Conservation (phyloP, 176 grass and related monocot genomes). For the Bromus sterilis region DNA sequence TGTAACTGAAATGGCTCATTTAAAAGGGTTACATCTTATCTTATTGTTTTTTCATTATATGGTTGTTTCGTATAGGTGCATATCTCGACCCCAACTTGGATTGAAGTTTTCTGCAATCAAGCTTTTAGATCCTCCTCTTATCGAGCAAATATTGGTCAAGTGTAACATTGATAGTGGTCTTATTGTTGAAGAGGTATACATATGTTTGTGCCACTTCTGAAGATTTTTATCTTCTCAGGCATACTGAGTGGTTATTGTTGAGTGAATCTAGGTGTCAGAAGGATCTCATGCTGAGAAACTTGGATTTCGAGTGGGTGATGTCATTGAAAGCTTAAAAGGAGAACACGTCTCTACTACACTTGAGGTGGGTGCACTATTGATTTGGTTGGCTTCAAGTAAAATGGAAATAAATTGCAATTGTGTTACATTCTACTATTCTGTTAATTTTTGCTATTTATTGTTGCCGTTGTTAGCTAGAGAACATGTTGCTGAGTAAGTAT, state of each 20-base stretch:
- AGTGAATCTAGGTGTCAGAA: not conserved
- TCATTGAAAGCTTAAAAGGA: not conserved
- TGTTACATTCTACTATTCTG: not conserved
- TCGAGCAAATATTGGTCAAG: not conserved
- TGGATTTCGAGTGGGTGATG: not conserved
- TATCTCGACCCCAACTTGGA: slow-evolving; percentile 14
- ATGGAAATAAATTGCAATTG: too few species aligned
- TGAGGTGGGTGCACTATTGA: not conserved
- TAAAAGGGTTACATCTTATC: not conserved
- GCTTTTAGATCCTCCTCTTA: not conserved
- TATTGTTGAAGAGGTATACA: not conserved
- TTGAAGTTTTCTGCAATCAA: slow-evolving; percentile 11
- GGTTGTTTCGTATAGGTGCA: not conserved
- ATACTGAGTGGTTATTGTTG: not conserved
- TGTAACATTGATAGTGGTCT: not conserved
- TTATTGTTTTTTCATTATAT: not conserved
- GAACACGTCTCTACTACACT: not conserved
- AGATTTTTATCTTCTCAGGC: not conserved
- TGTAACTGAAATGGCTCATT: not conserved
- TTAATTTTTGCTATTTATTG: not conserved
- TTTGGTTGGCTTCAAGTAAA: not conserved
- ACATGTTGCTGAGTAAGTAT: not conserved
- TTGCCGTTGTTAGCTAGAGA: not conserved
- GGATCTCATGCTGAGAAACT: not conserved
- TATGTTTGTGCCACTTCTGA: not conserved